Evolutionary conservation across 805 yeast genomes (phyloP).

Genomic region (Starmerella apis): DNA sequence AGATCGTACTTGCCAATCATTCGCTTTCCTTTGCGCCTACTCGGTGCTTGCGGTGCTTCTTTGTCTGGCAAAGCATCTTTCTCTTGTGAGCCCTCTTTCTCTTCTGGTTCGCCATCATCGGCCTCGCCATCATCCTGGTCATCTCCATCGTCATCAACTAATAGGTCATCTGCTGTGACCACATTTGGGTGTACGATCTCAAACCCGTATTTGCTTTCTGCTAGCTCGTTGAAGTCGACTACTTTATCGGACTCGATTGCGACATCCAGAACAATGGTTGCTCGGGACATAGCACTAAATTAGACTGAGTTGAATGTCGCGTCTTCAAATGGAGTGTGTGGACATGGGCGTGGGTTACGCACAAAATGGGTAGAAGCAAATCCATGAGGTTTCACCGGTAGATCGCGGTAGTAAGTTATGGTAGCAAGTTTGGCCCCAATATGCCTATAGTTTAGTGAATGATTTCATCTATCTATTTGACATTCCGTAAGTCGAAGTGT

Average conservation of each 20-base stretch:
- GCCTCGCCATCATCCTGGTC: constrained; percentile 28
- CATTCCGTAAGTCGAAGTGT: too few species aligned
- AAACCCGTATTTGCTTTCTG: constrained; percentile 81
- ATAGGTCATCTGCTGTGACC: constrained; percentile 44
- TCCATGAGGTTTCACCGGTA: too few species aligned
- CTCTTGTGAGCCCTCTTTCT: not conserved
- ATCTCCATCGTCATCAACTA: constrained; percentile 42
- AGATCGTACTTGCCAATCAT: constrained; percentile 54
- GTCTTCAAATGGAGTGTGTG: not conserved
- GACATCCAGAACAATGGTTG: constrained; percentile 20
- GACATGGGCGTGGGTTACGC: constrained; percentile 1
- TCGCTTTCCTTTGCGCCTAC: constrained; percentile 24
- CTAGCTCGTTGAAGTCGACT: constrained; percentile 55
- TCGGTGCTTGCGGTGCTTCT: constrained; percentile 8
- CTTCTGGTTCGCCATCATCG: constrained; percentile 5
- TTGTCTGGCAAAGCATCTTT: not conserved
- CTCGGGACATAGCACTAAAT: constrained; percentile 3
- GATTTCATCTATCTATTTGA: too few species aligned
- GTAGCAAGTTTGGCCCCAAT: too few species aligned
- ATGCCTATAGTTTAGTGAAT: too few species aligned
- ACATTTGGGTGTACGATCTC: constrained; percentile 58
- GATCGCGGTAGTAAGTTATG: too few species aligned
- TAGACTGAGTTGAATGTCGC: not conserved
- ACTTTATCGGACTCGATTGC: constrained; percentile 36
- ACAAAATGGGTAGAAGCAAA: not conserved